Percentiles rank a stretch among this genome's conserved stretches.
Evolutionary conservation across 2,329 filamentous ascomycete species (phyloP).

Genomic region (Ophiosphaerella narmari): DNA sequence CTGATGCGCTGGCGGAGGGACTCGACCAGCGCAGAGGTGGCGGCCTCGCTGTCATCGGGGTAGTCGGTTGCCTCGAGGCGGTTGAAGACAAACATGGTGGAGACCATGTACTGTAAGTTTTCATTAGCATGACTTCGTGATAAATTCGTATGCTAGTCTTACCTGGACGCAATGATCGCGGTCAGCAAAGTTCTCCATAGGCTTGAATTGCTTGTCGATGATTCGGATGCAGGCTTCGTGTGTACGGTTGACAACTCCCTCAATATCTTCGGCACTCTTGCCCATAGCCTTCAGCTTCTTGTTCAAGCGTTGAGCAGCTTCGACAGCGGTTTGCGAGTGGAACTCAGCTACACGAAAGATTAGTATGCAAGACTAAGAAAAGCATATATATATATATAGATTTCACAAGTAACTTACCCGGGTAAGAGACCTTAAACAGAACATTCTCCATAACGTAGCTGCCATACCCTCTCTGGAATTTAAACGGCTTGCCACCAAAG

Average conservation of each 20-base stretch:
- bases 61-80: slow-evolving; percentile 94
- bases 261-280: slow-evolving; percentile 90
- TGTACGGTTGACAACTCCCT: slow-evolving; percentile 88
- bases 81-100: slow-evolving; percentile 94
- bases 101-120: slow-evolving; percentile 77
- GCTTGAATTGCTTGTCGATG: slow-evolving; percentile 99
- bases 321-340: slow-evolving; percentile 97
- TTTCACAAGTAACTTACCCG: slow-evolving; percentile 61
- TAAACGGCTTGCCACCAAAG: slow-evolving; percentile 88
- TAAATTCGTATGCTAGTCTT: slow-evolving; percentile 12
- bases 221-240: slow-evolving; percentile 99
- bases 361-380: background rate
- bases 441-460: slow-evolving; percentile 99
- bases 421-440: slow-evolving; percentile 99
- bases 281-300: slow-evolving; percentile 79
- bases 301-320: slow-evolving; percentile 88
- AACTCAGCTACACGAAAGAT: slow-evolving; percentile 72
- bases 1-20: slow-evolving; percentile 89
- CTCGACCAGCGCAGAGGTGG: slow-evolving; percentile 86
- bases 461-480: slow-evolving; percentile 94
- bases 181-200: slow-evolving; percentile 99
- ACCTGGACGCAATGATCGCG: slow-evolving; percentile 97
- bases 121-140: slow-evolving; percentile 20
- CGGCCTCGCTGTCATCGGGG: slow-evolving; percentile 88
- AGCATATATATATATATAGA: background rate